A percentile compares a stretch with the other conserved stretches of the same genome.
phyloP scores from a whole-genome alignment of 495 filamentous ascomycete genomes.

The Annulohypoxylon moriforme region DNA sequence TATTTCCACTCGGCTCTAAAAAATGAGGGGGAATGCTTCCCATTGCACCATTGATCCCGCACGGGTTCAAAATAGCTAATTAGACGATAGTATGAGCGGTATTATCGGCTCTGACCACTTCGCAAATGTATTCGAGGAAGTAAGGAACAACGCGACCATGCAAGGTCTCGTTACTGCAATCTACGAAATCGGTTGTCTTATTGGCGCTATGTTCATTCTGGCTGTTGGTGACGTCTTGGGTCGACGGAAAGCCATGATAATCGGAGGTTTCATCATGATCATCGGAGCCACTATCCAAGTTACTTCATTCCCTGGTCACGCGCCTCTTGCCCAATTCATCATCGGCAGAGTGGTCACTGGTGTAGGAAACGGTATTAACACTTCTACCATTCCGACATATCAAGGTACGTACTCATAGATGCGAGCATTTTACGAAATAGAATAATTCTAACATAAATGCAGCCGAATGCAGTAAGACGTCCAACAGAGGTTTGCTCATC shows the following conservation, averaged over 20 bases:
- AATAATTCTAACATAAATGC: slow-evolving; percentile 16
- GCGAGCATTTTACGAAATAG: not conserved
- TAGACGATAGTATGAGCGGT: slow-evolving; percentile 69
- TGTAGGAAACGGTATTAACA: slow-evolving; percentile 78
- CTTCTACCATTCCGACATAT: slow-evolving; percentile 77
- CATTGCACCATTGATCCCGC: no score
- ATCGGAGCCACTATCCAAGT: slow-evolving; percentile 74
- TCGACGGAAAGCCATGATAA: slow-evolving; percentile 64
- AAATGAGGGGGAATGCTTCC: no score
- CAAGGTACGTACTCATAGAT: slow-evolving; percentile 70
- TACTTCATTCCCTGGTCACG: slow-evolving; percentile 55
- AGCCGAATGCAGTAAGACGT: slow-evolving; percentile 67
- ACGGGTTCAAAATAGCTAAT: slow-evolving; percentile 61
- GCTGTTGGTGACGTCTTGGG: slow-evolving; percentile 75
- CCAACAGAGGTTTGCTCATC: slow-evolving; percentile 78
- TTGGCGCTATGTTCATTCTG: slow-evolving; percentile 78
- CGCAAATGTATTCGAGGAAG: slow-evolving; percentile 75
- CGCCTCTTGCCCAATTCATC: slow-evolving; percentile 71
- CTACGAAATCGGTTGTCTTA: slow-evolving; percentile 82
- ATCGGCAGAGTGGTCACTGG: slow-evolving; percentile 75
- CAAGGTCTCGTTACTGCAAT: slow-evolving; percentile 86
- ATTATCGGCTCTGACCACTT: slow-evolving; percentile 81
- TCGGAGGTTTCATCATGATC: slow-evolving; percentile 75
- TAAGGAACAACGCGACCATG: slow-evolving; percentile 73
- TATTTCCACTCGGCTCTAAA: not conserved